Evolutionary conservation across 257 asterid species (phyloP), one percentile per base, ranked within the genome.

Genomic region (Fraxinus excelsior): DNA sequence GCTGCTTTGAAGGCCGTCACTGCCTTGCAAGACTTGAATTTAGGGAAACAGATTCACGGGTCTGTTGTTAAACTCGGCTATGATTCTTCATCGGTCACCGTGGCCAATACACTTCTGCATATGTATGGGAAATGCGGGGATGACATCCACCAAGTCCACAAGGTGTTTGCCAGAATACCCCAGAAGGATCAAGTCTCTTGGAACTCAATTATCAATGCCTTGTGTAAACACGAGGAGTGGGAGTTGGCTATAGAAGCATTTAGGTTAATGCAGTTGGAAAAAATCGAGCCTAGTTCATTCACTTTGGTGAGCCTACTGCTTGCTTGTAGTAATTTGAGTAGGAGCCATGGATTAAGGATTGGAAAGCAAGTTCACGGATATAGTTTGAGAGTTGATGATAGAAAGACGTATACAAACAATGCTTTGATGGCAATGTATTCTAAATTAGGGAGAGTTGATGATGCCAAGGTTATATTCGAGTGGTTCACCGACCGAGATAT

Each of bases 361-460:
- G 98, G 96, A 18, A 94, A 89, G 85, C 91, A 92, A 82, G 86
- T 92, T 73, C 97, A 90, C 49, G 96, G 93, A 49, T 87, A 92
- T 79, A 82, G 80, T 73, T 77, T 94, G 85, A 86, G 91, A 79
- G 76, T 76, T 11, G 86, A 88, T 75, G 97, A 90, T 69, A 79
- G 84, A 19, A 88, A 81, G 84, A 94, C 93, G 0, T 94, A 70
- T 76, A 92, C 97, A 0, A 86, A 86, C 76, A 94, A 91, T 60
- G 83, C 97, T 49, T 88, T 94, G 88, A 90, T 94, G 91, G 67
- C 96, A 13, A 92, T 94, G 97, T 94, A 94, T 74, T 93, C 97
- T 0, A 94, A 88, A 76, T 77, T 94, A 25, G 98, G 94, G 28
- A 90, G 85, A 80, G 70, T 85, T 34, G 88, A 86, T 72, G 82